Evolutionary conservation across 768 basidiomycete species (phyloP).

Genomic region (Scleroderma citrinum): DNA sequence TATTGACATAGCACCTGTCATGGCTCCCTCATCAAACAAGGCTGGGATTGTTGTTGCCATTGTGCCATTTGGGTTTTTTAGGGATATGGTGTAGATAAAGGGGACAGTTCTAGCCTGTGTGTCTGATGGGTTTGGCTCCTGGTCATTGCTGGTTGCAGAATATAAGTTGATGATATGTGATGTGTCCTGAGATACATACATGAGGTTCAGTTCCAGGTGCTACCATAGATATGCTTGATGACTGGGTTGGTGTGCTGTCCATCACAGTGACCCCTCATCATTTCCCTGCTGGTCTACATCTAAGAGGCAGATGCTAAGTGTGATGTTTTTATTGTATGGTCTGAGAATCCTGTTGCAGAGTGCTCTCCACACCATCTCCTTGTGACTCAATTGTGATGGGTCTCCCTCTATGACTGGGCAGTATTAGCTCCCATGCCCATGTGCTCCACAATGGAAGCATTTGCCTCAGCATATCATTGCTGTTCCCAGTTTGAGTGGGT

Average conservation of each 20-base stretch:
- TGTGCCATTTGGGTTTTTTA: background rate
- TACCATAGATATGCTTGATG: background rate
- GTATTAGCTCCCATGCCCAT: background rate
- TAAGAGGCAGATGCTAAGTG: background rate
- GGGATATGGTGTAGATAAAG: background rate
- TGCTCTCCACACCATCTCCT: background rate
- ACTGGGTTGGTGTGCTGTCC: background rate
- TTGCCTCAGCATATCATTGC: background rate
- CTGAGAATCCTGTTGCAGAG: background rate
- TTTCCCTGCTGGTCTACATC: background rate
- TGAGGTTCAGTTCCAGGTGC: background rate
- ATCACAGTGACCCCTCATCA: background rate
- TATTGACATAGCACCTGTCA: background rate
- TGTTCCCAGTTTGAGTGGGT: background rate
- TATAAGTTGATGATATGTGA: background rate
- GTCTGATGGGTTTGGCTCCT: background rate
- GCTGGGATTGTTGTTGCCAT: background rate
- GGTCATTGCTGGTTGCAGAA: background rate
- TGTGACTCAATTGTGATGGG: background rate
- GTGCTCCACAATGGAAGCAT: background rate
- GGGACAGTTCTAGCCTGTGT: background rate
- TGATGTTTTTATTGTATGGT: background rate
- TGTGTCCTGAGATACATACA: background rate
- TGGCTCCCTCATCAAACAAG: background rate
- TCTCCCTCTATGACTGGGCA: background rate